A percentile compares a stretch with the other conserved stretches of the same genome.
phyloP scores from a whole-genome alignment of 495 filamentous ascomycete genomes.

The Pyronema omphalodes region DNA sequence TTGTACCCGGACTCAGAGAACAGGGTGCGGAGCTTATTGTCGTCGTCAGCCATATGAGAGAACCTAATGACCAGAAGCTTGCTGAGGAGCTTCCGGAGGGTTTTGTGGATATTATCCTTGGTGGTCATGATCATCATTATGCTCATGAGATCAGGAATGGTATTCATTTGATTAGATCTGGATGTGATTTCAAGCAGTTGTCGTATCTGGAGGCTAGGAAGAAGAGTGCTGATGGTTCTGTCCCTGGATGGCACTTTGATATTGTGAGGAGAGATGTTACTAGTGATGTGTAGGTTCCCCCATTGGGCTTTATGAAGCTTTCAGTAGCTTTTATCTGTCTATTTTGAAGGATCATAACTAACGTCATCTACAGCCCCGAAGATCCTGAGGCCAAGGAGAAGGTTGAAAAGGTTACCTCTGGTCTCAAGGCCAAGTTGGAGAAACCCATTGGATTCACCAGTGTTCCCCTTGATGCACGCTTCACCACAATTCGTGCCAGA shows the following conservation, averaged over 20 bases:
- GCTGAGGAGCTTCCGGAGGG: constrained; percentile 47
- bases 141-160: constrained; percentile 55
- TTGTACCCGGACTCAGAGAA: constrained; percentile 48
- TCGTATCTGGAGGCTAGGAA: constrained; percentile 64
- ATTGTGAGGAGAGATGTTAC: constrained; percentile 58
- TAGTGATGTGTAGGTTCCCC: constrained; percentile 25
- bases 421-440: constrained; percentile 52
- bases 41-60: constrained; percentile 65
- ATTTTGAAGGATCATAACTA: neutral
- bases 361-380: constrained; percentile 32
- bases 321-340: neutral
- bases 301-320: too few species aligned
- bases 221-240: constrained; percentile 28
- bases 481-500: constrained; percentile 53
- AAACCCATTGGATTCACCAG: constrained; percentile 70
- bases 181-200: constrained; percentile 77
- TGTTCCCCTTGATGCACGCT: constrained; percentile 63
- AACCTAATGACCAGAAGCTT: constrained; percentile 65
- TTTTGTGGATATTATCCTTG: constrained; percentile 64
- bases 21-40: constrained; percentile 68
- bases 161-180: constrained; percentile 62
- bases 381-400: constrained; percentile 37
- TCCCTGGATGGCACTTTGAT: constrained; percentile 51
- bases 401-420: constrained; percentile 48
- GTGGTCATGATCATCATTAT: constrained; percentile 85